Base-by-base conservation (phyloP, 164 flowering plant genomes). In the Chloranthus sessilifolius region DNA sequence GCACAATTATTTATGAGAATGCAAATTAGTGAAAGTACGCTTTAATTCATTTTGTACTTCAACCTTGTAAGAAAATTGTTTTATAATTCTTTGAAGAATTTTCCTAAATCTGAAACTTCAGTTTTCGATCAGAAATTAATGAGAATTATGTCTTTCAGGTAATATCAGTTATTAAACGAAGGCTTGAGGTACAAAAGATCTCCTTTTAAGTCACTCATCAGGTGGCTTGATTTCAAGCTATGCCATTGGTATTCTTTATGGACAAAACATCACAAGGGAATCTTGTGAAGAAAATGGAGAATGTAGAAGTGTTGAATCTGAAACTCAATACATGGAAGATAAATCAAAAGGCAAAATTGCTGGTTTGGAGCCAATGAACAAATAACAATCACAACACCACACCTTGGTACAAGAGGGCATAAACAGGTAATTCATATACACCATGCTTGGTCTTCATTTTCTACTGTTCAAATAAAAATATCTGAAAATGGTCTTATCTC, bases 181-280 rank as follows among this genome's bases (percentile, higher is more conserved):
- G 73, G 34, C 90, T 92, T 25, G 47, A 62, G 57, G 70, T 87
- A 46, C 69, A 65, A 65, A 89, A 87, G 74, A 89, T 89, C 31
- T 94, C 99, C 34, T 86, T 89, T 62, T 94, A 12, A 79, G 74
- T 15, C 99, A 94, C 61, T 94, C 99, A 22, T 68, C 89, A 52
- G 99, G 99, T 55, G 99, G 99, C 26, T 53, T 94, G 43, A 43
- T 89, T 15, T 76, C 90, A 64, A 82, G 99, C 66, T 94, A 82
- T 71, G 88, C 97, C n/a, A 78, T 94, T 68, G 97, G 83, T 10
- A 70, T 60, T 63, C 88, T 94, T 12, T 85, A 82, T 65, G 70
- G 29, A 44, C 59, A 31, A 56, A 66, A 62, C 48, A 27, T 15
- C 8, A 22, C 11, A 26, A 39, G 29, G 19, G 57, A 62, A 40